Evolutionary conservation across 192 early-diverging fungal genomes (phyloP).

Genomic region (Coemansia sp.): DNA sequence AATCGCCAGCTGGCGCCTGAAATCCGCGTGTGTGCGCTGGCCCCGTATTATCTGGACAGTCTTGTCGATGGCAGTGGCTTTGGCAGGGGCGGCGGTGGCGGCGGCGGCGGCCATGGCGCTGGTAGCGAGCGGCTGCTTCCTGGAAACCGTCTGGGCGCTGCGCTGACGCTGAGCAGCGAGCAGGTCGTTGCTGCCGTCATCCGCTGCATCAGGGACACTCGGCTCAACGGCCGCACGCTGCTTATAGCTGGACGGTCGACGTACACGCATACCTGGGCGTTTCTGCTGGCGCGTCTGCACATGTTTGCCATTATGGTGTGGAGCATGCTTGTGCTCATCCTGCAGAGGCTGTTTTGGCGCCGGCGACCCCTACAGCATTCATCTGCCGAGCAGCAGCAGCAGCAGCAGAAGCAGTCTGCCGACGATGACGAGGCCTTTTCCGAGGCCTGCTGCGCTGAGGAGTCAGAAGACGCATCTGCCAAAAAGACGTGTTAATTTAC

Average conservation of each 20-base stretch:
- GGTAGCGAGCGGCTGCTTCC: conserved; percentile 27
- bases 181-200: conserved; percentile 38
- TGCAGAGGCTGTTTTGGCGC: conserved; percentile 14
- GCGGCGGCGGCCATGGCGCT: too few relatives aligned
- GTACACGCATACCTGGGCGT: conserved; percentile 21
- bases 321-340: conserved; percentile 23
- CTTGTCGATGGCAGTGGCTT: conserved; percentile 12
- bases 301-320: conserved; percentile 35
- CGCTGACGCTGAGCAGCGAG: conserved; percentile 32
- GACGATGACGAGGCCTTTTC: background rate
- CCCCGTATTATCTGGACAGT: conserved; percentile 27
- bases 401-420: background rate
- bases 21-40: conserved; percentile 30
- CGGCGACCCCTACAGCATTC: background rate
- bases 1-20: conserved; percentile 10
- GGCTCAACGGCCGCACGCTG: conserved; percentile 28
- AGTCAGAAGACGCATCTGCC: background rate
- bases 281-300: conserved; percentile 23
- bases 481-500: background rate
- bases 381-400: too few relatives aligned
- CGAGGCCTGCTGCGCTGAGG: background rate
- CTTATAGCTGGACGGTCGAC: conserved; percentile 37
- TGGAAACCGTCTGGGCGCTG: conserved; percentile 25
- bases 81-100: too few relatives aligned
- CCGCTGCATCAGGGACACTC: conserved; percentile 37